These are phyloP conservation scores for Fusarium subtropicale DNA, from an alignment of 2,329 filamentous ascomycete genomes.

Conservation along the genomic window DNA sequence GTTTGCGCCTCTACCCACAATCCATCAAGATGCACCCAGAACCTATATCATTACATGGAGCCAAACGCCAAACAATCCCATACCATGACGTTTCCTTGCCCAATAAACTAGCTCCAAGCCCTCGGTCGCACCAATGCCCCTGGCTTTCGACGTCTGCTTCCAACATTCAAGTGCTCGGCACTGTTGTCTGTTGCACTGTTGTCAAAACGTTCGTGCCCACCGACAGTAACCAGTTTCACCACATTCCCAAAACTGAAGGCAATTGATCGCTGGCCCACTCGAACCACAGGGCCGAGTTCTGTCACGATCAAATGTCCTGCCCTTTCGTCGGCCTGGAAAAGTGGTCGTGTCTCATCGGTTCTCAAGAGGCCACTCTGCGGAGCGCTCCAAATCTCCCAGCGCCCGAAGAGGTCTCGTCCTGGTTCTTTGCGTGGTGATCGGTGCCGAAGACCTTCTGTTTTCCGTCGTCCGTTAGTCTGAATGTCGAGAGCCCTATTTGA, in stretches of 20 bases:
- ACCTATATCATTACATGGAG: conserved; percentile 1
- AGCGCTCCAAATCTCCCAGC: conserved; percentile 68
- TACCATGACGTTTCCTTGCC: not conserved
- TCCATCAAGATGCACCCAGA: conserved; percentile 16
- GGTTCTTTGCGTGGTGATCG: conserved; percentile 45
- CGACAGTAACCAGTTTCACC: conserved; percentile 76
- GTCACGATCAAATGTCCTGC: conserved; percentile 72
- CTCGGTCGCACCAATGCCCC: conserved; percentile 40
- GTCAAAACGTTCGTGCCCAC: conserved; percentile 71
- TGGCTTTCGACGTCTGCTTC: conserved; percentile 55
- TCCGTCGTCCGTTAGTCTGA: conserved; percentile 28
- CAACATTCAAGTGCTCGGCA: conserved; percentile 51
- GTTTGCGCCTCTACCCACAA: conserved; percentile 42
- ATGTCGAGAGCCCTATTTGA: conserved; percentile 33
- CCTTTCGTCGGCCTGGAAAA: conserved; percentile 56
- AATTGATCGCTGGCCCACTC: conserved; percentile 72
- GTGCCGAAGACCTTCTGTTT: conserved; percentile 46
- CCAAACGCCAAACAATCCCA: conserved; percentile 12
- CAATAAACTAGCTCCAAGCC: conserved; percentile 39
- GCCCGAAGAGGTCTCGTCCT: conserved; percentile 47
- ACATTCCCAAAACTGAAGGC: conserved; percentile 79
- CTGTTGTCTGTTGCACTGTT: conserved; percentile 49
- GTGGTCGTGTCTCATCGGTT: conserved; percentile 59
- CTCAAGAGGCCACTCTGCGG: conserved; percentile 59
- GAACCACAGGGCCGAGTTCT: conserved; percentile 72